These are phyloP conservation scores for Voacanga thouarsii DNA, from an alignment of 257 asterid species.

Conservation along the genomic window DNA sequence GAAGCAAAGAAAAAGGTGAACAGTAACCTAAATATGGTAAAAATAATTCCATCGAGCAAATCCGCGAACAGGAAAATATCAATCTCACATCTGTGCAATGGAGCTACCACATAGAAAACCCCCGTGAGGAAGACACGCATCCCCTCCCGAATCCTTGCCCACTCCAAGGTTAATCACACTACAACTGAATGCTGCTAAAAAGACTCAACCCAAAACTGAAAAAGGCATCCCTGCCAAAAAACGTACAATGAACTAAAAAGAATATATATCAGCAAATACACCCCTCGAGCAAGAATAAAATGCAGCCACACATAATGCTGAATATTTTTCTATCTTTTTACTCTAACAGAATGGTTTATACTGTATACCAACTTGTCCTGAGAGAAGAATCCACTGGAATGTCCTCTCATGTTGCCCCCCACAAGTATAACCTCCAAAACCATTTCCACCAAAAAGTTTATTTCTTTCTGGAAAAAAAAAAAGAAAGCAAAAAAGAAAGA, in stretches of 20 bases:
- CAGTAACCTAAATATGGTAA: not conserved
- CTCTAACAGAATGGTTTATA: slow-evolving; percentile 14
- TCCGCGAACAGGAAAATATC: not conserved
- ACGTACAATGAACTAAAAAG: not conserved
- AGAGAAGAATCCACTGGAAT: slow-evolving; percentile 55
- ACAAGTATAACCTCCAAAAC: slow-evolving; percentile 42
- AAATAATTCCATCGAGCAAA: not conserved
- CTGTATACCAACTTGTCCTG: slow-evolving; percentile 75
- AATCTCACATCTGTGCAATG: not conserved
- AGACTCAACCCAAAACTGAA: not conserved
- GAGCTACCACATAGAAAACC: not conserved
- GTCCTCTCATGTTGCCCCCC: slow-evolving; percentile 28
- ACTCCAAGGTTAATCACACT: not conserved
- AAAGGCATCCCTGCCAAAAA: not conserved
- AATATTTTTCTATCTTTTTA: not conserved
- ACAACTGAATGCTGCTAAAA: not conserved
- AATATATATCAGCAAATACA: not conserved
- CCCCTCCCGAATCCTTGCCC: not conserved
- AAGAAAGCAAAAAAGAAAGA: too few species aligned
- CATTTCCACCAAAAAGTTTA: slow-evolving; percentile 27
- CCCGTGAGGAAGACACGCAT: not conserved
- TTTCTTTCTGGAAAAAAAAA: slow-evolving; percentile 34
- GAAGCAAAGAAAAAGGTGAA: not conserved
- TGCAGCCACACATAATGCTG: not conserved
- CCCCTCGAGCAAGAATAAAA: slow-evolving; percentile 11